Conservation (phyloP, 177 flowering plant genomes). For the Vitis hybrid region DNA sequence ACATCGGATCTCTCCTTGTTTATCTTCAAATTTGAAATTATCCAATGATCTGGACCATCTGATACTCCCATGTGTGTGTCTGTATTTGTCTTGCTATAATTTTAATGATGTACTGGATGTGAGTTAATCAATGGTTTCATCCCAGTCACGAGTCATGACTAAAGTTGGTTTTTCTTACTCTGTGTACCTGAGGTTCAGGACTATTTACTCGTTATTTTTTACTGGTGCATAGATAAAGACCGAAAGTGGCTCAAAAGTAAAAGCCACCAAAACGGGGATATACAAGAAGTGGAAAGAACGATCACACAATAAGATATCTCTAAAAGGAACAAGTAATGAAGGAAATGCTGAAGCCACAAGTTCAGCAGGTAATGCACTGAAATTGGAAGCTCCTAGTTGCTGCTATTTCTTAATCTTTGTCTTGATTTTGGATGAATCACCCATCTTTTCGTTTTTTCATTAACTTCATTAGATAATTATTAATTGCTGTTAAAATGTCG, state of each 20-base stretch:
- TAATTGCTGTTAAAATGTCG: too few species aligned
- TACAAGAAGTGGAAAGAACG: constrained; percentile 87
- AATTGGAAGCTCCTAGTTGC: not conserved
- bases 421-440: not conserved
- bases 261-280: constrained; percentile 75
- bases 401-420: not conserved
- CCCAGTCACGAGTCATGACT: not conserved
- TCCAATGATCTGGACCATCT: not conserved
- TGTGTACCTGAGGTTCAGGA: not conserved
- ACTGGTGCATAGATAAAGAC: constrained; percentile 56
- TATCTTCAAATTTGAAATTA: not conserved
- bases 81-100: not conserved
- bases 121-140: not conserved
- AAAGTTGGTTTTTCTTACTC: not conserved
- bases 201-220: not conserved
- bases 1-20: not conserved
- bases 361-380: constrained; percentile 37
- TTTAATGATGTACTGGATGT: not conserved
- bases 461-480: not conserved
- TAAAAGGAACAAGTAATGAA: constrained; percentile 43
- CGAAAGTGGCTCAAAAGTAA: constrained; percentile 79
- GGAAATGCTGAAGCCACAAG: constrained; percentile 33
- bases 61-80: too few species aligned
- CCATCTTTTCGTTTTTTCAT: not conserved
- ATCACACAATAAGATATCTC: constrained; percentile 65